Evolutionary conservation across 1,139 yeast genomes (phyloP).

Genomic region (Pneumocystis murina): DNA sequence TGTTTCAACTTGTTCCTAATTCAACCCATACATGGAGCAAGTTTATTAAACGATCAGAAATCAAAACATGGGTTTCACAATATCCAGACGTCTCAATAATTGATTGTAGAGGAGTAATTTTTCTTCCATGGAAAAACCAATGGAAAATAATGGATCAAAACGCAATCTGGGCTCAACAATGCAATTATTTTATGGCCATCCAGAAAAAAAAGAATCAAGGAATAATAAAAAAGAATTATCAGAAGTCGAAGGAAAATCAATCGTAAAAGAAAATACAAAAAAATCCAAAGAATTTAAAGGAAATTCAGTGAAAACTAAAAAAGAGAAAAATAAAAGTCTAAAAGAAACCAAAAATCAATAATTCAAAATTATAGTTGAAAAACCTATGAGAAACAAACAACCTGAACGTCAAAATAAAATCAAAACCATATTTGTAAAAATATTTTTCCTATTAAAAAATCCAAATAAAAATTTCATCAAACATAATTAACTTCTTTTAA

Average conservation of each 20-base stretch:
- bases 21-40: conserved; percentile 85
- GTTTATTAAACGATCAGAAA: conserved; percentile 65
- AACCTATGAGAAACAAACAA: too few relatives aligned
- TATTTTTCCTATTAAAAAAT: too few relatives aligned
- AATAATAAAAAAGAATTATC: background rate
- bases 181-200: conserved; percentile 4
- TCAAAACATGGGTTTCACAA: conserved; percentile 47
- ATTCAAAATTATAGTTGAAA: too few relatives aligned
- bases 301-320: too few relatives aligned
- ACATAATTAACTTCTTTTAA: background rate
- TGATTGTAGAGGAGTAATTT: conserved; percentile 11
- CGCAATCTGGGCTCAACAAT: conserved; percentile 8
- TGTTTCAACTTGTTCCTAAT: conserved; percentile 65
- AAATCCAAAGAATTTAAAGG: too few relatives aligned
- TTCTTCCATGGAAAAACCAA: conserved; percentile 6
- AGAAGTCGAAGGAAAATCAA: background rate
- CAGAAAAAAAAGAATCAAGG: background rate
- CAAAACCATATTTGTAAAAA: too few relatives aligned
- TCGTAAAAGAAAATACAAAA: too few relatives aligned
- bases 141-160: conserved; percentile 7
- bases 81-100: conserved; percentile 23
- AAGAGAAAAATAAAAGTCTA: too few relatives aligned
- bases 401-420: too few relatives aligned
- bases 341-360: too few relatives aligned
- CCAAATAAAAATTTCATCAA: too few relatives aligned